A percentile compares a stretch with the other conserved stretches of the same genome.
Evolutionary conservation across 78 protist species (phyloP).

Genomic region (Salpingoeca rosetta): DNA sequence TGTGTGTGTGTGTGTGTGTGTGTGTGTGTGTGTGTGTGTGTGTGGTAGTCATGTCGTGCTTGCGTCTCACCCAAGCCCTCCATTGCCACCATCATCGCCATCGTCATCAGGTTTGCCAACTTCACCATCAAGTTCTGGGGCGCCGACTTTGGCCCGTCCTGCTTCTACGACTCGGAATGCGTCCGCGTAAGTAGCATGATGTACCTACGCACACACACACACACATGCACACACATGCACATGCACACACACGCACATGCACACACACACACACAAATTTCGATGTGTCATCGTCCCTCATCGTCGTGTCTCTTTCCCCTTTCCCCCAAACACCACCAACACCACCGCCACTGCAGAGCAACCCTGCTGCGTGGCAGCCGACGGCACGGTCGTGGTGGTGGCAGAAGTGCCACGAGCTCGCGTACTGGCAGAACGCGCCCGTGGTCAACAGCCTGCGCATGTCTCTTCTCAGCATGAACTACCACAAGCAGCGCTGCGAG

Average conservation of each 20-base stretch:
- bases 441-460: slow-evolving; percentile 16
- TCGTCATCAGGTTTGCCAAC: slow-evolving; percentile 26
- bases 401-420: slow-evolving; percentile 53
- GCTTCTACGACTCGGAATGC: slow-evolving; percentile 16
- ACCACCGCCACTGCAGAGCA: background rate
- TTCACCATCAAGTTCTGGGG: slow-evolving; percentile 20
- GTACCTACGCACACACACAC: too few relatives aligned
- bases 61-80: too few relatives aligned
- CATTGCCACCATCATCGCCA: too few relatives aligned
- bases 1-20: too few relatives aligned
- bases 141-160: slow-evolving; percentile 20
- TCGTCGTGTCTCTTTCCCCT: too few relatives aligned
- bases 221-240: too few relatives aligned
- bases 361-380: slow-evolving; percentile 15
- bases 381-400: slow-evolving; percentile 54
- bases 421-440: slow-evolving; percentile 51
- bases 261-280: too few relatives aligned
- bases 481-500: slow-evolving; percentile 11
- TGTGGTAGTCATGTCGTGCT: too few relatives aligned
- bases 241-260: too few relatives aligned
- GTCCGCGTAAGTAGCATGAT: background rate
- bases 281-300: too few relatives aligned
- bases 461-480: slow-evolving; percentile 12
- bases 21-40: too few relatives aligned
- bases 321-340: too few relatives aligned